Conservation (phyloP, 2,329 filamentous ascomycete species). For the Sporothrix globosa region DNA sequence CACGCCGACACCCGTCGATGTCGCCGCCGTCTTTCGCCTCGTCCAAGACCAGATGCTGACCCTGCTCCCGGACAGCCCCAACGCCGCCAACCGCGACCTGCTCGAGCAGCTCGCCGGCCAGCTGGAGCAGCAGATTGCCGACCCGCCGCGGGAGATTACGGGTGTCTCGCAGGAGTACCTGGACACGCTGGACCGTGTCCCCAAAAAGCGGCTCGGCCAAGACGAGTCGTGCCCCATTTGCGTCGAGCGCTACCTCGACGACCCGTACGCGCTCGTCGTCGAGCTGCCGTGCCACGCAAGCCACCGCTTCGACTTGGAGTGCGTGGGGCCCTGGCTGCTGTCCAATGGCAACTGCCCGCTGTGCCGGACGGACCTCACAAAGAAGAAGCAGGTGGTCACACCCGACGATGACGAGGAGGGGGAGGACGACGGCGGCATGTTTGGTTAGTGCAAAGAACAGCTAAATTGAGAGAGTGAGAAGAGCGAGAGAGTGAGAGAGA, state of each 20-base stretch:
- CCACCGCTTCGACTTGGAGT: slow-evolving; percentile 68
- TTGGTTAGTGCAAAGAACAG: slow-evolving; percentile 35
- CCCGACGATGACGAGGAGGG: slow-evolving; percentile 54
- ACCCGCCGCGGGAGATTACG: slow-evolving; percentile 55
- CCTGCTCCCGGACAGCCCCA: slow-evolving; percentile 55
- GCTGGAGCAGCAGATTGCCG: slow-evolving; percentile 56
- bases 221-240: slow-evolving; percentile 66
- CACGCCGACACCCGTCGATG: slow-evolving; percentile 63
- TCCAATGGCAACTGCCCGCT: slow-evolving; percentile 67
- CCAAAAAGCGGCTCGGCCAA: slow-evolving; percentile 52
- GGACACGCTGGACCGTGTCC: slow-evolving; percentile 62
- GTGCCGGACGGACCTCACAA: slow-evolving; percentile 62
- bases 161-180: slow-evolving; percentile 64
- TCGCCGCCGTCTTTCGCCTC: slow-evolving; percentile 60
- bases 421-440: slow-evolving; percentile 52
- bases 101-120: slow-evolving; percentile 53
- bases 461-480: too few species aligned
- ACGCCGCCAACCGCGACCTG: slow-evolving; percentile 53
- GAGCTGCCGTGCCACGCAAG: slow-evolving; percentile 63
- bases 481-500: too few species aligned
- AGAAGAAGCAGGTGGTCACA: slow-evolving; percentile 56
- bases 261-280: slow-evolving; percentile 65
- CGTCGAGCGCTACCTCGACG: slow-evolving; percentile 63
- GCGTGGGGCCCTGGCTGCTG: slow-evolving; percentile 66
- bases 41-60: slow-evolving; percentile 62